A percentile compares a stretch with the other conserved stretches of the same genome.
Conservation (phyloP, 371 early-diverging fungal species). For the Smittium culicis region DNA sequence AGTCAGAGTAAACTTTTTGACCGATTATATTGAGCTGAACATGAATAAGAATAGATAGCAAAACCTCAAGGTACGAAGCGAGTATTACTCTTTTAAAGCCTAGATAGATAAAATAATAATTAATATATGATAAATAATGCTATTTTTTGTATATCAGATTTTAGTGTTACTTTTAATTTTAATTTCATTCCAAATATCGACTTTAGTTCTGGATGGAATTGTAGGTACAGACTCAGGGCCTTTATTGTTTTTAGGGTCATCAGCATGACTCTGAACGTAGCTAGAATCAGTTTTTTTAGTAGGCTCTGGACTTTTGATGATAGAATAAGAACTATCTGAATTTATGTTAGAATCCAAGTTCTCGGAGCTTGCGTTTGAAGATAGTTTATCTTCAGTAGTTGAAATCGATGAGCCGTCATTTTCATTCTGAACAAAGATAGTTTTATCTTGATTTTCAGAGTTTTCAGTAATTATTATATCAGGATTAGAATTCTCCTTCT, state of each 20-base stretch:
- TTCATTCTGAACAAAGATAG: too few species aligned
- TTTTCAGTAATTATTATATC: not conserved
- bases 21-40: constrained; percentile 83
- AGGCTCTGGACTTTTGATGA: not conserved
- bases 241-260: not conserved
- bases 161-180: constrained; percentile 47
- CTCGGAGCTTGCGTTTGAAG: not conserved
- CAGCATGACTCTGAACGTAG: not conserved
- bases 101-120: not conserved
- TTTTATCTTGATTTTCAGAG: not conserved
- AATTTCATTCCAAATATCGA: constrained; percentile 75
- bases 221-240: not conserved
- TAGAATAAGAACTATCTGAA: not conserved
- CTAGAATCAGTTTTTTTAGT: constrained; percentile 1
- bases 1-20: constrained; percentile 77
- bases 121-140: not conserved
- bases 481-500: not conserved
- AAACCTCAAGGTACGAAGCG: constrained; percentile 61
- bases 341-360: not conserved
- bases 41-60: constrained; percentile 66
- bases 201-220: constrained; percentile 33
- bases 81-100: constrained; percentile 61
- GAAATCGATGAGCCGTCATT: too few species aligned
- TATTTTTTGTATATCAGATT: not conserved
- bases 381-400: not conserved